A percentile compares a stretch with the other conserved stretches of the same genome.
These are phyloP conservation scores for Elaeis guineensis DNA, from an alignment of 176 grass and related monocot genomes.

Conservation along the genomic window DNA sequence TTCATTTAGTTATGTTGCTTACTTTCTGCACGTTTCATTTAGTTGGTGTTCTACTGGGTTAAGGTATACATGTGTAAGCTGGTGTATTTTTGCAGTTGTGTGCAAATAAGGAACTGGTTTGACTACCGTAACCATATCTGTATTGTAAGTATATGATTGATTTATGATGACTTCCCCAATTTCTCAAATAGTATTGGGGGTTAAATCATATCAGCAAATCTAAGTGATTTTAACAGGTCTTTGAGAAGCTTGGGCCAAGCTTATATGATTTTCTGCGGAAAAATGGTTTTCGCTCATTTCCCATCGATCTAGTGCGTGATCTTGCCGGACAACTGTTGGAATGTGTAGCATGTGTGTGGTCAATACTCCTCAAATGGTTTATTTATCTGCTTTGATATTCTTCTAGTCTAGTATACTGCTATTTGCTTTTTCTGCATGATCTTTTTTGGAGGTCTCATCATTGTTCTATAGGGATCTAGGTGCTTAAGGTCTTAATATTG, in stretches of 20 bases:
- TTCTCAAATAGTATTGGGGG: background rate
- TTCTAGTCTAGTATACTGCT: background rate
- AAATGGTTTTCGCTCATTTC: slow-evolving; percentile 13
- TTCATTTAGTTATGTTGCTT: background rate
- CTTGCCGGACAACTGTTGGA: slow-evolving; percentile 9
- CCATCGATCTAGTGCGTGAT: slow-evolving; percentile 10
- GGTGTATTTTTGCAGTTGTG: slow-evolving; percentile 89
- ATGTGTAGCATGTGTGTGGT: slow-evolving; percentile 9
- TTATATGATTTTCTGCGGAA: slow-evolving; percentile 12
- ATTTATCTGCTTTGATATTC: background rate
- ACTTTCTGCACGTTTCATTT: background rate
- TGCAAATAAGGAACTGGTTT: slow-evolving; percentile 97
- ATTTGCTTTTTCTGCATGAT: background rate
- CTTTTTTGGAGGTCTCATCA: background rate
- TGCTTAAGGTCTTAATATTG: too few species aligned
- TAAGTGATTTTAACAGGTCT: slow-evolving; percentile 17
- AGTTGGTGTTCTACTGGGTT: slow-evolving; percentile 7
- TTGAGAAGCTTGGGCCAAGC: slow-evolving; percentile 14
- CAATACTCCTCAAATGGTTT: background rate
- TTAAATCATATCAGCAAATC: background rate
- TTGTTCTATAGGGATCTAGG: background rate
- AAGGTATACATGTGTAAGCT: slow-evolving; percentile 42
- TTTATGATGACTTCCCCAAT: background rate
- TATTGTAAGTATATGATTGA: slow-evolving; percentile 66
- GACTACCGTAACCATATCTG: slow-evolving; percentile 96